A percentile compares a stretch with the other conserved stretches of the same genome.
These are phyloP conservation scores for Nepenthes alata DNA, from an alignment of 179 eudicot genomes.

Conservation along the genomic window DNA sequence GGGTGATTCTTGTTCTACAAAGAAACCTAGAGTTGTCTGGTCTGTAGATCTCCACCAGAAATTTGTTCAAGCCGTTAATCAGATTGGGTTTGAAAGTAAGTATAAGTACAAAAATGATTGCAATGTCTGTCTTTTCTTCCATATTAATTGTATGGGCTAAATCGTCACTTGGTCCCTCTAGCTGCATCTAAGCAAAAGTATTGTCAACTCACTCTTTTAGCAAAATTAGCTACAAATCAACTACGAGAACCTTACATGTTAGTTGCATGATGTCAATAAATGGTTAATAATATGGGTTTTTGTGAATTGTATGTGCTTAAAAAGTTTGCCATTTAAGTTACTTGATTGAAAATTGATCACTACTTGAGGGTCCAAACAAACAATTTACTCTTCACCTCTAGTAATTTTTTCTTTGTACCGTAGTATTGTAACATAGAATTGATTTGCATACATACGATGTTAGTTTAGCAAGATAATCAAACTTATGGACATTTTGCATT, in stretches of 20 bases:
- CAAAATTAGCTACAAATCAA: too few species aligned
- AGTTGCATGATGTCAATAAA: too few species aligned
- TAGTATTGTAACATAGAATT: background rate
- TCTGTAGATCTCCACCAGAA: constrained; percentile 87
- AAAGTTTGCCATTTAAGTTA: too few species aligned
- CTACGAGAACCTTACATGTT: too few species aligned
- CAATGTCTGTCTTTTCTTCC: background rate
- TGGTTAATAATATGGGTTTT: too few species aligned
- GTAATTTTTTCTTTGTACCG: background rate
- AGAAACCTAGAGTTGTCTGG: constrained; percentile 96
- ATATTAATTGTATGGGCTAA: too few species aligned
- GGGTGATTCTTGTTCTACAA: constrained; percentile 38
- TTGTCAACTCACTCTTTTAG: too few species aligned
- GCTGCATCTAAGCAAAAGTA: too few species aligned
- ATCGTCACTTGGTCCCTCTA: too few species aligned
- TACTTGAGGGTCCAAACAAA: too few species aligned
- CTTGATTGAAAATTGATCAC: too few species aligned
- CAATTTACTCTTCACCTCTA: background rate
- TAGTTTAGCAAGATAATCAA: background rate
- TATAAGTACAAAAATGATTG: constrained; percentile 7
- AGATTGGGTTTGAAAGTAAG: constrained; percentile 92
- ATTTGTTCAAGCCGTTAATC: constrained; percentile 89
- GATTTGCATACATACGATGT: background rate
- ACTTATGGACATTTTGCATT: background rate
- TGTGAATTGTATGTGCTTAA: too few species aligned